Evolutionary conservation across 208 protist genomes (phyloP).

Genomic region (Acanthamoeba lenticulata): DNA sequence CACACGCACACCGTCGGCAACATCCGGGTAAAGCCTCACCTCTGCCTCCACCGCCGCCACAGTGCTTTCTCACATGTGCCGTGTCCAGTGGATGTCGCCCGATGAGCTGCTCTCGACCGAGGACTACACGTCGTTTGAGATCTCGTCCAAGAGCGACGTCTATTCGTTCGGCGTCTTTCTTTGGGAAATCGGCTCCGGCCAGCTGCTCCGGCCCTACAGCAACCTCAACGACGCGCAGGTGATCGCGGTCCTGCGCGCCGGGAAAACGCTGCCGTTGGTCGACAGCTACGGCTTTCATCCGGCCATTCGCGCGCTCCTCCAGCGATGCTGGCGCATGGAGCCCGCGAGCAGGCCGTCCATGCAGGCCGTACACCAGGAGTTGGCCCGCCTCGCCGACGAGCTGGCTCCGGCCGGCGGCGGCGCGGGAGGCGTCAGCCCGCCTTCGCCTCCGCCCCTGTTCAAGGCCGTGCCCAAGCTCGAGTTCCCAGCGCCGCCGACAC

Average conservation of each 20-base stretch:
- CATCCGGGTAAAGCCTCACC: background rate
- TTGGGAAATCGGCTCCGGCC: background rate
- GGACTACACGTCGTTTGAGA: background rate
- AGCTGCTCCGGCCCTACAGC: background rate
- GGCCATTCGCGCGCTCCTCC: too few species aligned
- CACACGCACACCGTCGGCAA: background rate
- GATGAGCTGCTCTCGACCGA: background rate
- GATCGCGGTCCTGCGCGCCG: background rate
- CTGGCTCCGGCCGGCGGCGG: background rate
- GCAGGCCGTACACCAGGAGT: background rate
- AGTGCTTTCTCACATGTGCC: background rate
- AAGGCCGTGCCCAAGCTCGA: background rate
- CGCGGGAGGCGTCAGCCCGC: too few species aligned
- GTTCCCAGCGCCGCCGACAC: background rate
- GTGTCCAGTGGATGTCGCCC: background rate
- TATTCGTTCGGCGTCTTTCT: background rate
- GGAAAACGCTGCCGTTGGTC: background rate
- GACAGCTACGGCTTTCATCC: too few species aligned
- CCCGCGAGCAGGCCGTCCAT: background rate
- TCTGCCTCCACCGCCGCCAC: too few species aligned
- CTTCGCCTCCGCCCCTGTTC: background rate
- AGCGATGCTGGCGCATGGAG: background rate
- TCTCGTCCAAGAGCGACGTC: background rate
- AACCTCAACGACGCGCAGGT: background rate
- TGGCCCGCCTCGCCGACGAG: background rate